These are phyloP conservation scores for Acanthamoeba culbertsoni DNA, from an alignment of 208 protist species.

Conservation along the genomic window DNA sequence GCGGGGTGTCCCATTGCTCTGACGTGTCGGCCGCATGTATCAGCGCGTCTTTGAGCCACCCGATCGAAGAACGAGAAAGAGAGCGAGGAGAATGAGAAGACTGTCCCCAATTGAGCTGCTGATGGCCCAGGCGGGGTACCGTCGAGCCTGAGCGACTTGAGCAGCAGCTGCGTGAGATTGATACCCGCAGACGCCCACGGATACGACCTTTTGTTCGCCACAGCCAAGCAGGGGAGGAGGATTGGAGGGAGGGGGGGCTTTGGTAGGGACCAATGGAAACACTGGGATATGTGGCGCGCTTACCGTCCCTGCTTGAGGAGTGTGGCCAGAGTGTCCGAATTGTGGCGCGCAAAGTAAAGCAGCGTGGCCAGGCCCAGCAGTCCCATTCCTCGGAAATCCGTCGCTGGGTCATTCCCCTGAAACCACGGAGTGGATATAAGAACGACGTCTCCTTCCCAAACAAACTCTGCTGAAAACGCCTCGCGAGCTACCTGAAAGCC, in stretches of 20 bases:
- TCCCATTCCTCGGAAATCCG: slow-evolving; percentile 89
- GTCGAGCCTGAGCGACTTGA: slow-evolving; percentile 17
- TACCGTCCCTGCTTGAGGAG: background rate
- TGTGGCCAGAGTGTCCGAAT: background rate
- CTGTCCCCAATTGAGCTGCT: too few relatives aligned
- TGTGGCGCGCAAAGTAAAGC: slow-evolving; percentile 78
- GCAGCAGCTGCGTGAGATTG: slow-evolving; percentile 28
- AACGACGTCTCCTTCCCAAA: too few relatives aligned
- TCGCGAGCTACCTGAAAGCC: background rate
- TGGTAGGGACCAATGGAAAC: background rate
- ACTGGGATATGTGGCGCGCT: background rate
- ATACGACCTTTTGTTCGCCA: too few relatives aligned
- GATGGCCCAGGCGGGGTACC: too few relatives aligned
- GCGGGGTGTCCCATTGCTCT: background rate
- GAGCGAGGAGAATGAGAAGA: background rate
- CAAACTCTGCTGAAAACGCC: too few relatives aligned
- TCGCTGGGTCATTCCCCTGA: slow-evolving; percentile 81
- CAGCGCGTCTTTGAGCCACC: background rate
- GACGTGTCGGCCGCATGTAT: background rate
- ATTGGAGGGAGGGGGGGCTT: background rate
- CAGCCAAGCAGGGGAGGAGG: background rate
- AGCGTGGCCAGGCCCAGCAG: slow-evolving; percentile 85
- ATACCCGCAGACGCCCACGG: background rate
- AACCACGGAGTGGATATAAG: too few relatives aligned
- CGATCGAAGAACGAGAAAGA: background rate